These are phyloP conservation scores for Globisporangium uncinulatum DNA, from an alignment of 352 stramenopile genomes.

Conservation along the genomic window DNA sequence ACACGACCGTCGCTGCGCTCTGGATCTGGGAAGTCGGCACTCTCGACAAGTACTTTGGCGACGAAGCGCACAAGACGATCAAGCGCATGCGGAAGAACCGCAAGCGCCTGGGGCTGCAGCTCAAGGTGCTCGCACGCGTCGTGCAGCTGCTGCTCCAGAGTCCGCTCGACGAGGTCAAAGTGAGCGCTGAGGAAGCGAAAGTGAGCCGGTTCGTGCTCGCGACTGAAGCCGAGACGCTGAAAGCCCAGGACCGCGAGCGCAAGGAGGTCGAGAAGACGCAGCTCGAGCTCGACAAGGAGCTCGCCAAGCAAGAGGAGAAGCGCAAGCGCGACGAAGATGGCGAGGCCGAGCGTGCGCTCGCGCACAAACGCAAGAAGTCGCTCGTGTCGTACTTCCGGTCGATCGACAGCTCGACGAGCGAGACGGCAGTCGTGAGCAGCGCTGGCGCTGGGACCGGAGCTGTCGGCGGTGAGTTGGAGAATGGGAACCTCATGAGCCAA, in stretches of 20 bases:
- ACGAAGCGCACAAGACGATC: slow-evolving; percentile 67
- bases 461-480: neutral
- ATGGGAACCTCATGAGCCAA: neutral
- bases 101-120: slow-evolving; percentile 61
- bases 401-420: slow-evolving; percentile 22
- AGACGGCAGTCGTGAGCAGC: neutral
- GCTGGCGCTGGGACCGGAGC: neutral
- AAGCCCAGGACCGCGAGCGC: slow-evolving; percentile 39
- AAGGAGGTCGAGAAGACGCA: slow-evolving; percentile 62
- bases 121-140: slow-evolving; percentile 64
- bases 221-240: slow-evolving; percentile 60
- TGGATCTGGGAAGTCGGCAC: slow-evolving; percentile 84
- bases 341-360: slow-evolving; percentile 36
- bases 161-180: slow-evolving; percentile 69
- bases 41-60: slow-evolving; percentile 61
- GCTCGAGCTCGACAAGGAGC: slow-evolving; percentile 45
- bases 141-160: slow-evolving; percentile 62
- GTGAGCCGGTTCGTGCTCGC: slow-evolving; percentile 65
- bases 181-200: slow-evolving; percentile 78
- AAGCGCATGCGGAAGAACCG: slow-evolving; percentile 79
- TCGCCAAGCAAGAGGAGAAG: slow-evolving; percentile 60
- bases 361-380: slow-evolving; percentile 57
- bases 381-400: slow-evolving; percentile 61
- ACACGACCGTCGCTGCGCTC: slow-evolving; percentile 63
- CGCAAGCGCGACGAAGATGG: slow-evolving; percentile 44